Evolutionary conservation across 208 protist species (phyloP).

Genomic region (Vickermania ingenoplastis): DNA sequence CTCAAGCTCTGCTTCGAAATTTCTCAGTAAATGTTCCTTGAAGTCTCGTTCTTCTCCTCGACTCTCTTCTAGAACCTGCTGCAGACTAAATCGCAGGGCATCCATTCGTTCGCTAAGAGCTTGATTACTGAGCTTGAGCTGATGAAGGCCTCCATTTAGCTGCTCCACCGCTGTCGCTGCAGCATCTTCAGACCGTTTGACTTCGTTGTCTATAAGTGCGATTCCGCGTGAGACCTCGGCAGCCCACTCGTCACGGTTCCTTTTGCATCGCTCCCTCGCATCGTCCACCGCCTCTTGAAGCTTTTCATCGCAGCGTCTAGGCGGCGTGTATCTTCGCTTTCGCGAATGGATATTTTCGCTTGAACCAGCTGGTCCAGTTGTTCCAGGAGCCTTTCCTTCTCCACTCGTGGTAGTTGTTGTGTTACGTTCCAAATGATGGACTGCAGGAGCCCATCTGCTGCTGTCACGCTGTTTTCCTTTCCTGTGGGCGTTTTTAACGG

Average conservation of each 20-base stretch:
- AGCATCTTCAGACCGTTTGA: slow-evolving; percentile 37
- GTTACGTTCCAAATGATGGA: not conserved
- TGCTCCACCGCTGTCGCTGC: slow-evolving; percentile 48
- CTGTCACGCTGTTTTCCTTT: slow-evolving; percentile 16
- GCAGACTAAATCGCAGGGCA: slow-evolving; percentile 61
- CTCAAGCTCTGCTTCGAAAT: not conserved
- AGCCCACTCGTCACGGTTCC: slow-evolving; percentile 23
- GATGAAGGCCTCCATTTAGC: slow-evolving; percentile 62
- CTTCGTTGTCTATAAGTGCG: slow-evolving; percentile 30
- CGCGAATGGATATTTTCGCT: slow-evolving; percentile 36
- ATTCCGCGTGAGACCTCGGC: slow-evolving; percentile 26
- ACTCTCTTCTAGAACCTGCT: slow-evolving; percentile 61
- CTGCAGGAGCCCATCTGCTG: not conserved
- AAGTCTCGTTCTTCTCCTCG: slow-evolving; percentile 25
- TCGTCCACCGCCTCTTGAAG: slow-evolving; percentile 71
- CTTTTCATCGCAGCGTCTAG: slow-evolving; percentile 42
- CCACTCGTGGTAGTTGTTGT: slow-evolving; percentile 2
- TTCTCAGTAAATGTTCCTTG: not conserved
- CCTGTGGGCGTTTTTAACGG: too few species aligned
- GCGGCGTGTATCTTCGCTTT: slow-evolving; percentile 20
- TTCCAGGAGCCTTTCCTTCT: slow-evolving; percentile 31
- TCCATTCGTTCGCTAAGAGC: slow-evolving; percentile 73
- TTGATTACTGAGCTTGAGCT: slow-evolving; percentile 51
- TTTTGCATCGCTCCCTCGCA: slow-evolving; percentile 20
- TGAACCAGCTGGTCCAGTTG: slow-evolving; percentile 55